Conservation (phyloP, 2,329 filamentous ascomycete genomes). For the Aspergillus sp. region DNA sequence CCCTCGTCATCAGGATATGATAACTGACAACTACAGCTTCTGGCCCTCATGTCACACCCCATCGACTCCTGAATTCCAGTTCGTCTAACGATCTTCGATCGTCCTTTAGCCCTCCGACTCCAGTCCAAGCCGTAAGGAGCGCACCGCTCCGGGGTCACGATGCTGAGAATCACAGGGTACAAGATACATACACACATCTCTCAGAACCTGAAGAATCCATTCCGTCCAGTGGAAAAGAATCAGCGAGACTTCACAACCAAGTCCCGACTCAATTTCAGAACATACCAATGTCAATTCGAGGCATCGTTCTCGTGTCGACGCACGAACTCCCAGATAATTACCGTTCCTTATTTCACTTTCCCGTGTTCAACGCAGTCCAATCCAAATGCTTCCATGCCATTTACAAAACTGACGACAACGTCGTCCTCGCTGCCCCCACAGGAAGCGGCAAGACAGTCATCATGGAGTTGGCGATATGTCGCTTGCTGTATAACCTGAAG, state of each 20-base stretch:
- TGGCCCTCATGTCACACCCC: slow-evolving; percentile 19
- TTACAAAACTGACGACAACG: slow-evolving; percentile 69
- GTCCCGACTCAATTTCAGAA: slow-evolving; percentile 21
- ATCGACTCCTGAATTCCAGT: slow-evolving; percentile 24
- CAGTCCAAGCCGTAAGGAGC: slow-evolving; percentile 20
- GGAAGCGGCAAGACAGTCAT: slow-evolving; percentile 83
- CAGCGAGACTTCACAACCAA: neutral
- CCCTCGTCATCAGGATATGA: neutral
- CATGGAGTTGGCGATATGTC: slow-evolving; percentile 79
- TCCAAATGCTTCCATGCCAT: slow-evolving; percentile 71
- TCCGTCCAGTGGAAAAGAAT: neutral
- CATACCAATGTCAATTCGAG: slow-evolving; percentile 47
- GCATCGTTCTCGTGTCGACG: slow-evolving; percentile 60
- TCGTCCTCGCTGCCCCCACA: slow-evolving; percentile 78
- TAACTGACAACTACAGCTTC: slow-evolving; percentile 12
- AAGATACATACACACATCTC: neutral
- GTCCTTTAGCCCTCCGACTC: slow-evolving; percentile 32
- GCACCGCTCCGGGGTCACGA: neutral
- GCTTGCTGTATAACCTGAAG: slow-evolving; percentile 57
- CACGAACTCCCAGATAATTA: slow-evolving; percentile 67
- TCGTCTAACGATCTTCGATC: slow-evolving; percentile 25
- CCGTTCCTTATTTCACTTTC: slow-evolving; percentile 68
- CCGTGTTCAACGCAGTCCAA: slow-evolving; percentile 77
- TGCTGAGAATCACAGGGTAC: neutral
- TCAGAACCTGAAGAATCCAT: slow-evolving; percentile 1